Base-by-base conservation (phyloP, 208 protist species). In the Trypanosoma congolense region DNA sequence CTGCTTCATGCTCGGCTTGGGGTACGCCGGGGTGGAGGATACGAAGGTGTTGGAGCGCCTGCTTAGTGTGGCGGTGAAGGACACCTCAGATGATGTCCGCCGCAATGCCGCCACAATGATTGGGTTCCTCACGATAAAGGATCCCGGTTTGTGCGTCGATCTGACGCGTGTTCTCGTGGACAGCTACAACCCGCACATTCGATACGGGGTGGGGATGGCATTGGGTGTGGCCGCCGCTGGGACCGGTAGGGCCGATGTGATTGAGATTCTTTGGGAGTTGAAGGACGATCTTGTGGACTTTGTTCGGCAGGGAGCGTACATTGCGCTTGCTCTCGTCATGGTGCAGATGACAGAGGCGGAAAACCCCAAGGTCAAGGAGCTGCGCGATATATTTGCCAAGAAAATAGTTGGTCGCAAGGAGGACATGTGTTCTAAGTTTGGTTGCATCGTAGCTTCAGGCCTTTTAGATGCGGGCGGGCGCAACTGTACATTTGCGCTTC, bases 161-260 rank as follows among this genome's bases (percentile, higher is more conserved):
- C 67, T 96, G 28, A 74, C 77, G 8, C 73, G 74, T 44, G 73
- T 91, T 21, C 80, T 93, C 18, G 70, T 92, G 21, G 97, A 99
- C 65, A 96, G 80, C 70, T 99, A 99, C 84, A 99, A 99, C 67
- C 95, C 98, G 29, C 97, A 99, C 71, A 97, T 99, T 14, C 87
- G 98, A 48, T 98, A 98, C 72, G 96, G 96, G 43, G 95, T 98
- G 12, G 90, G 97, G 8, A 78, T 99, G 63, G 98, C 98, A 25
- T 79, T 99, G 4, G 99, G 96, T 36, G 92, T 99, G 29, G 66
- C 95, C 2, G 98, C 89, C 47, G 97, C 98, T n/a, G 98, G 96
- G 45, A 99, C 96, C 19, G 97, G 86, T 30, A 59, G 84, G 42
- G 56, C 77, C 31, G 92, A 93, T 10, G 94, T 98, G 4, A 83